Evolutionary conservation across 148 eudicot genomes (phyloP).

Genomic region (Simmondsia chinensis): DNA sequence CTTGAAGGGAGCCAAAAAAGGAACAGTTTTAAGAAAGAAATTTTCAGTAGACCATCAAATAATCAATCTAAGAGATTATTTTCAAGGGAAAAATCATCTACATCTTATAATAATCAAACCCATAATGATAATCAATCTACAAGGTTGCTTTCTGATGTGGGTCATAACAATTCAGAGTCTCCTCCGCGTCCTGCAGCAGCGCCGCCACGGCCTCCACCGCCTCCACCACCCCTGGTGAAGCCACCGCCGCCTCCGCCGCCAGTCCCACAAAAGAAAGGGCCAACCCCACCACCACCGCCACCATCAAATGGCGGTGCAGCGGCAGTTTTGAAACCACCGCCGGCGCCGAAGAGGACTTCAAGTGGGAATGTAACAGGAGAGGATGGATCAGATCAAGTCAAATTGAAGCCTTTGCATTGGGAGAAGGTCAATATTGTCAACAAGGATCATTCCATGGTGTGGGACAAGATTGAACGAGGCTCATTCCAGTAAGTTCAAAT

Average conservation of each 20-base stretch:
- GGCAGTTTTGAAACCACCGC: conserved; percentile 26
- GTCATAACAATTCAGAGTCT: conserved; percentile 8
- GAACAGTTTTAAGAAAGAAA: conserved; percentile 18
- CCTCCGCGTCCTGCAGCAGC: conserved; percentile 20
- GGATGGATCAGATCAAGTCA: conserved; percentile 45
- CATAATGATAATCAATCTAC: conserved; percentile 15
- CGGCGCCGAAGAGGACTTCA: conserved; percentile 17
- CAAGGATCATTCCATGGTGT: conserved; percentile 73
- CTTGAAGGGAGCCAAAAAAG: conserved; percentile 42
- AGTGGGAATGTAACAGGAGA: conserved; percentile 16
- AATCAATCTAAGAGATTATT: conserved; percentile 9
- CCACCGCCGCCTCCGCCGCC: conserved; percentile 35
- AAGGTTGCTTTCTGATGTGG: conserved; percentile 12
- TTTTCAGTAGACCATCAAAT: not conserved
- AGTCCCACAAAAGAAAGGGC: conserved; percentile 2
- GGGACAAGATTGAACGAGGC: conserved; percentile 64
- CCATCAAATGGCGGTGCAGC: conserved; percentile 16
- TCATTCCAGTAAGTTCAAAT: conserved; percentile 62
- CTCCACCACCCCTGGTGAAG: conserved; percentile 11
- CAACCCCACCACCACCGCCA: conserved; percentile 34
- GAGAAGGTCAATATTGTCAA: conserved; percentile 76
- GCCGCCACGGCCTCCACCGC: conserved; percentile 19
- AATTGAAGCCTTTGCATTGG: conserved; percentile 92
- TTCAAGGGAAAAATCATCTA: conserved; percentile 45
- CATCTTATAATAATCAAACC: conserved; percentile 18